Base-by-base conservation (phyloP, 345 rosid species). In the Syzygium oleosum region DNA sequence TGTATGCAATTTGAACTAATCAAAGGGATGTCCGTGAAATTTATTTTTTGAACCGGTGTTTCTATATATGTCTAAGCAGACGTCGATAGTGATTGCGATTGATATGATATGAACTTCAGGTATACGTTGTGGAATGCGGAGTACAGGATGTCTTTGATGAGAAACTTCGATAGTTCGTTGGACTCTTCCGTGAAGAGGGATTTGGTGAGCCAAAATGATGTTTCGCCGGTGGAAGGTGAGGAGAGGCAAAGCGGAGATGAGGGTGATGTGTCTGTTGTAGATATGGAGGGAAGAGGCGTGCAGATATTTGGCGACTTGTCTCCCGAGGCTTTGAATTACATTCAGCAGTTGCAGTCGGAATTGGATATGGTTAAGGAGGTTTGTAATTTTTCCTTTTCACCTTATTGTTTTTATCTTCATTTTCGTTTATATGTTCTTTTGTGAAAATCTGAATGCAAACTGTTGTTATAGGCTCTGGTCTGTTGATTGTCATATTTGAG, bases 101-200 rank as follows among this genome's bases (percentile, higher is more conserved):
- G 85, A n/a, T 80, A 85, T 86, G 85, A 29, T 86, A 83, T 54
- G 46, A 9, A 41, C 49, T 86, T 55, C 90, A 97, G 99, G 92
- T 97, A 96, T 85, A 97, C 99, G 10, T 83, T 97, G 90, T 97
- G 99, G 99, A 97, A 95, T 87, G 97, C 98, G 27, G 98, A 97
- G 93, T 97, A 97, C 86, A 93, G 98, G 91, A 89, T 97, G 43
- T 94, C 95, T 5, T 90, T 96, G 93, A 90, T 79, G 90, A 93
- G 98, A 90, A 97, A 96, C 90, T 94, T 94, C 51, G 96, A 94
- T 87, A 92, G 93, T 54, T 87, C 91, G 56, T 91, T 88, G 85
- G 91, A 87, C n/a, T 85, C 89, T 58, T 73, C 65, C 41, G 89
- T 88, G 88, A 89, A 84, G 15, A 88, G 85, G 78, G 86, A 88